Base-by-base conservation (phyloP, 768 basidiomycete genomes). In the Tulasnella sp. region DNA sequence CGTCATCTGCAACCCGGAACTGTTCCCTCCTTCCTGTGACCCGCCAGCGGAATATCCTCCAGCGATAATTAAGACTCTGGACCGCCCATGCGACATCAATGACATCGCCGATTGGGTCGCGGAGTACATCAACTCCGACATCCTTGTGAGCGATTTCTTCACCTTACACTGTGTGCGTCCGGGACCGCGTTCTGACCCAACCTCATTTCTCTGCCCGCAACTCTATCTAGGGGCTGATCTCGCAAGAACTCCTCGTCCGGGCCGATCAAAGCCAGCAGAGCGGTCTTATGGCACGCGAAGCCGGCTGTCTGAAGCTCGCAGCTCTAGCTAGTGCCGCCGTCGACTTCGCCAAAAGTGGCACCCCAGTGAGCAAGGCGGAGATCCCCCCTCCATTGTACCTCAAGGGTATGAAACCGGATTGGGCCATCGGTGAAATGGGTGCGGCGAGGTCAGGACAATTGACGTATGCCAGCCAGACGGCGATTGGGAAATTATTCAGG, bases 91-190 rank as follows among this genome's bases (percentile, higher is more conserved):
- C 65, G 81, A 78, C 1, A 82, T 84, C 75, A 68, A 68, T 0
- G 84, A 86, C 67, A 78, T 88, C 9, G 81, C 80, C 0, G 78
- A 85, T 51, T 88, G 86, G 65, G 77, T 88, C 1, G 76, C 81
- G 54, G 82, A 86, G 58, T 86, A 81, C 61, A 82, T 86, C 60
- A 79, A 73, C 65, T 82, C 77, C 44, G 83, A 87, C 64, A 78
- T 88, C 24, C 71, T 87, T 13, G 84, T 2, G 82, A 78, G 60
- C 85, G 83, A 80, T 11, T 15, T 24, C 23, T 13, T 15, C 2
- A 44, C 11, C 24, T 5, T 27, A n/a, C 4, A 9, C 21, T 17
- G 0, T 5, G 3, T 56, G n/a, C n/a, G n/a, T 42, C 15, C 13
- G 34, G 21, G 13, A 26, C 32, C 34, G 26, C 10, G 17, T 48